Conservation (phyloP, 75 land plant genomes). For the Chamaecyparis obtusa region DNA sequence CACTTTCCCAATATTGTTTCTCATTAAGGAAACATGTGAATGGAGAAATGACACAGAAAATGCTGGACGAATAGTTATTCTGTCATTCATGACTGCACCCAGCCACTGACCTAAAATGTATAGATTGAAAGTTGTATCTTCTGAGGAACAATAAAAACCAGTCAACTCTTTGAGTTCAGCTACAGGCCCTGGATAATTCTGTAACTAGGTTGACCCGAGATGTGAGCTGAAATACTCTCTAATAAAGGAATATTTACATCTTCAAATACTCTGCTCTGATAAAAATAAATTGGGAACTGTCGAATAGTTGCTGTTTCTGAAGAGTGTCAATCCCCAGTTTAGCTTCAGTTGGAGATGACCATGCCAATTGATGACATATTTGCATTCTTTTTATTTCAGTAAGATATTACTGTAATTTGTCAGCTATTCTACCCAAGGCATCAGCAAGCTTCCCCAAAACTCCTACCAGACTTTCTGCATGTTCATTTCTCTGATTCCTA, state of each 20-base stretch:
- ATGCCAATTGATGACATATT: neutral
- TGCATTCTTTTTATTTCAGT: neutral
- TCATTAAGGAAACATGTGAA: neutral
- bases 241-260: neutral
- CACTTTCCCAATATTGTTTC: neutral
- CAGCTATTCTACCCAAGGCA: conserved; percentile 34
- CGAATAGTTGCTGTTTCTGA: neutral
- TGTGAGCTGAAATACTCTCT: conserved; percentile 6
- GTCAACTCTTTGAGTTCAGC: neutral
- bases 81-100: neutral
- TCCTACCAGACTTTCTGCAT: conserved; percentile 26
- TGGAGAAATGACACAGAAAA: neutral
- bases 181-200: neutral
- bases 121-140: neutral
- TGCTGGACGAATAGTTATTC: neutral
- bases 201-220: neutral
- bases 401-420: conserved; percentile 17
- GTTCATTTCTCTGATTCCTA: conserved; percentile 29
- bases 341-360: neutral
- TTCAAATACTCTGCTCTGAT: neutral
- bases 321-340: neutral
- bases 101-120: neutral
- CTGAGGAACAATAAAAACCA: neutral
- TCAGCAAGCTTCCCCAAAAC: conserved; percentile 34
- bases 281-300: neutral